Evolutionary conservation across 176 grass and related monocot genomes (phyloP), one percentile per base, ranked within the genome.

Genomic region (Oryza officinalis): DNA sequence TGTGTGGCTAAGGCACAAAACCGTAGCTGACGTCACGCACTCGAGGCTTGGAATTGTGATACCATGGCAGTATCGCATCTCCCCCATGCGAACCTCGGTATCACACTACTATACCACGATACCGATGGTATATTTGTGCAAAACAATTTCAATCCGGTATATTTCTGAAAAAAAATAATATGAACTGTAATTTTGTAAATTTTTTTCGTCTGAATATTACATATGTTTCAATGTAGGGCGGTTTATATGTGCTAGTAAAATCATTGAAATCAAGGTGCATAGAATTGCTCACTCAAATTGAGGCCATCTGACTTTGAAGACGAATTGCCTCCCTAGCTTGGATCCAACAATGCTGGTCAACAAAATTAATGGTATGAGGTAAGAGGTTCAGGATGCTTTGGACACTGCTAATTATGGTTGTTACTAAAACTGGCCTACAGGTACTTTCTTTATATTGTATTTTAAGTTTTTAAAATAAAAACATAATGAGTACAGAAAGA

Each of bases 391-490:
- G 67, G 81, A 91, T 75, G 96, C 93, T 28, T 63, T 98, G 66
- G 96, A 95, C 38, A 95, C 96, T 85, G 88, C 93, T 50, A 93
- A 92, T 74, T 98, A 95, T 86, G 96, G 78, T 52, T 98, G 27
- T 90, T 94, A 71, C 89, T 35, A 35, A 94, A 69, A 90, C 91
- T 75, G 91, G 93, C 47, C 74, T 98, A 49, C 96, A 98, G 93
- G 96, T 98, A 89, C 13, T 30, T 45, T 41, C 43, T 22, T 66
- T 38, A 27, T 59, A 5, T 28, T 23, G 5, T 86, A 72, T 35
- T 63, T 72, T 9, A 47, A 74, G 20, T 40, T 4, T 8, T 75
- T 60, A 50, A 13, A 10, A 25, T 67, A 49, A 2, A 38, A 47
- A 60, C 3, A 31, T 37, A 27, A 30, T 84, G 13, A 76, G 52